phyloP scores from a whole-genome alignment of 2,329 filamentous ascomycete species.

The Curvularia lunata region DNA sequence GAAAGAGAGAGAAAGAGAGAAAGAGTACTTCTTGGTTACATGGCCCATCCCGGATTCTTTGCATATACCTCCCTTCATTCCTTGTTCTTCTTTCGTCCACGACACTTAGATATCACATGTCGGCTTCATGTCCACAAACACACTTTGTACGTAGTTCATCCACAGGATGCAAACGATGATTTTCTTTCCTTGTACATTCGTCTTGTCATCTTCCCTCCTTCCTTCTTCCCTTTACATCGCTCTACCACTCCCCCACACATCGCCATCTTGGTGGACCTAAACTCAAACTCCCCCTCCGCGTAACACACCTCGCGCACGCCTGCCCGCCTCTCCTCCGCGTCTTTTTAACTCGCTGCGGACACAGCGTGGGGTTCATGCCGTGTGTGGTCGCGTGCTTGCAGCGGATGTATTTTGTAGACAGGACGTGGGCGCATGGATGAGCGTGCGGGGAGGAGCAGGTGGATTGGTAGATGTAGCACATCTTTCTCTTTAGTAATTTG shows the following conservation, averaged over 20 bases:
- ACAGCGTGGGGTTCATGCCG: slow-evolving; percentile 23
- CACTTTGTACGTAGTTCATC: too few relatives aligned
- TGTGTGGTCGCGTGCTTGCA: slow-evolving; percentile 33
- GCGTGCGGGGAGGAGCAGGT: slow-evolving; percentile 17
- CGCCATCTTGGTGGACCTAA: slow-evolving; percentile 3
- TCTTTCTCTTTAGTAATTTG: slow-evolving; percentile 5
- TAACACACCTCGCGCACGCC: slow-evolving; percentile 20
- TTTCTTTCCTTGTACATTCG: not conserved
- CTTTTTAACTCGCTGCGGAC: slow-evolving; percentile 37
- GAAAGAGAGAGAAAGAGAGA: too few relatives aligned
- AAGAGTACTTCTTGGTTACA: too few relatives aligned
- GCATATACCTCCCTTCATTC: not conserved
- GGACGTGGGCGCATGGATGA: slow-evolving; percentile 20
- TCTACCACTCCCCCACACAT: not conserved
- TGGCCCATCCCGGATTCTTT: not conserved
- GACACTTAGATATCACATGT: not conserved
- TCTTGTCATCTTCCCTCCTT: not conserved
- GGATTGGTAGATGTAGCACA: slow-evolving; percentile 38
- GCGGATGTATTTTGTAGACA: slow-evolving; percentile 24
- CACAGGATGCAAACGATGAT: not conserved
- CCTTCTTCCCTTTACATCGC: not conserved
- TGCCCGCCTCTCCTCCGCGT: slow-evolving; percentile 1
- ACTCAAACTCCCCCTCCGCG: slow-evolving; percentile 28
- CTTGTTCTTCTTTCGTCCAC: not conserved
- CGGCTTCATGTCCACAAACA: too few relatives aligned